Evolutionary conservation across 192 early-diverging fungal species (phyloP).

Genomic region (Funneliformis mosseae): DNA sequence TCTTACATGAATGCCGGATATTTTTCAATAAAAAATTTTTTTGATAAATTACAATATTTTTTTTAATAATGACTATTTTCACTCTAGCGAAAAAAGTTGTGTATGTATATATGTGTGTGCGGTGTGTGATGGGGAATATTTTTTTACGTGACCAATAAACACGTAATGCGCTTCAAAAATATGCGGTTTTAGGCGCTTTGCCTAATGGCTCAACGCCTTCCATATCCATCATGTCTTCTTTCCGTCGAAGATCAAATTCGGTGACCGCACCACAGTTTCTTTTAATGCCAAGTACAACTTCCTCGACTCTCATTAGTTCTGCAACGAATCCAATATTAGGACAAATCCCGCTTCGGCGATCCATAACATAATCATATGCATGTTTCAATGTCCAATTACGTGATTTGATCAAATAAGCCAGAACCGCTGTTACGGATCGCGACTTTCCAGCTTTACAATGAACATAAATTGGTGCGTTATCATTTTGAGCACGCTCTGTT

Average conservation of each 20-base stretch:
- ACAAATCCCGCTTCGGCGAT: constrained; percentile 63
- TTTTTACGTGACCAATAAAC: no score
- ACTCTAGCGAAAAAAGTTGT: no score
- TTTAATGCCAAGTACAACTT: constrained; percentile 51
- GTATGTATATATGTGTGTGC: no score
- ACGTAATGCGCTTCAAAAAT: neutral
- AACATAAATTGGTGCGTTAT: constrained; percentile 62
- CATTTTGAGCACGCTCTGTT: constrained; percentile 39
- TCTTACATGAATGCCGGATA: no score
- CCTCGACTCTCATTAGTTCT: constrained; percentile 69
- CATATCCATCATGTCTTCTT: constrained; percentile 1
- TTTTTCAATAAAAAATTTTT: no score
- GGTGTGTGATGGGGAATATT: no score
- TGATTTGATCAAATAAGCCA: constrained; percentile 67
- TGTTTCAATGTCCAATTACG: constrained; percentile 64
- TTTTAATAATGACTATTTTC: no score
- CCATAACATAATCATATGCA: constrained; percentile 68
- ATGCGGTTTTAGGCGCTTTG: neutral
- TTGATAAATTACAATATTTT: no score
- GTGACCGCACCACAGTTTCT: constrained; percentile 26
- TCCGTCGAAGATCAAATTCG: neutral
- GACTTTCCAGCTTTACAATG: constrained; percentile 82
- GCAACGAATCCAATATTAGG: constrained; percentile 82
- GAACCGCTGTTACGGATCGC: constrained; percentile 71
- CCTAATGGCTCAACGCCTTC: constrained; percentile 13